These are phyloP conservation scores for Cladobotryum mycophilum DNA, from an alignment of 2,329 filamentous ascomycete genomes.

Conservation along the genomic window DNA sequence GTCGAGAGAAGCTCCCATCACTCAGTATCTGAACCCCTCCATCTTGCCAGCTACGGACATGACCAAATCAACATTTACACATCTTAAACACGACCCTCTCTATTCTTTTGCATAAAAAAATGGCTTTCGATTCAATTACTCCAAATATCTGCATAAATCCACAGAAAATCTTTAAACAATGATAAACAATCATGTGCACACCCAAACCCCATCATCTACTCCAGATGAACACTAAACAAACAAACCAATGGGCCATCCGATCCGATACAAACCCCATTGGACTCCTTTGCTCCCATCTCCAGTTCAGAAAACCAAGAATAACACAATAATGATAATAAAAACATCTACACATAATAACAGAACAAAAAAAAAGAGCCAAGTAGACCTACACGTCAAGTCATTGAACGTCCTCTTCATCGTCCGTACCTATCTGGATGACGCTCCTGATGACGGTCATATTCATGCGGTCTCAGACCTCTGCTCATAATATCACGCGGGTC, in stretches of 20 bases:
- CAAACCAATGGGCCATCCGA: not conserved
- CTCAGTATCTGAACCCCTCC: too few species aligned
- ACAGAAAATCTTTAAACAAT: not conserved
- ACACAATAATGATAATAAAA: not conserved
- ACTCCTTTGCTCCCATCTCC: too few species aligned
- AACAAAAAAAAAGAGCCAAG: not conserved
- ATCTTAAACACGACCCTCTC: too few species aligned
- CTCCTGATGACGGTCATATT: constrained; percentile 35
- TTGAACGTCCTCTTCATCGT: constrained; percentile 24
- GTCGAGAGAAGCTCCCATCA: too few species aligned
- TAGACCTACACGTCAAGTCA: not conserved
- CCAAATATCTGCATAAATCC: too few species aligned
- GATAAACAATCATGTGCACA: not conserved
- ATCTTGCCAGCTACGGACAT: too few species aligned
- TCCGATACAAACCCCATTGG: too few species aligned
- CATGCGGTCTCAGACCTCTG: constrained; percentile 38
- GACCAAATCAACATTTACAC: too few species aligned
- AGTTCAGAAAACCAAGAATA: too few species aligned
- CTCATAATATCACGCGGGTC: constrained; percentile 37
- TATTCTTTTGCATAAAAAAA: too few species aligned
- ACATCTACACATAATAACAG: not conserved
- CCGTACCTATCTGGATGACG: constrained; percentile 39
- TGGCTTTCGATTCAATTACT: too few species aligned
- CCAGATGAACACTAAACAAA: not conserved
- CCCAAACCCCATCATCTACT: too few species aligned